These are phyloP conservation scores for Kwoniella bestiolae DNA, from an alignment of 768 basidiomycete genomes.

Conservation along the genomic window DNA sequence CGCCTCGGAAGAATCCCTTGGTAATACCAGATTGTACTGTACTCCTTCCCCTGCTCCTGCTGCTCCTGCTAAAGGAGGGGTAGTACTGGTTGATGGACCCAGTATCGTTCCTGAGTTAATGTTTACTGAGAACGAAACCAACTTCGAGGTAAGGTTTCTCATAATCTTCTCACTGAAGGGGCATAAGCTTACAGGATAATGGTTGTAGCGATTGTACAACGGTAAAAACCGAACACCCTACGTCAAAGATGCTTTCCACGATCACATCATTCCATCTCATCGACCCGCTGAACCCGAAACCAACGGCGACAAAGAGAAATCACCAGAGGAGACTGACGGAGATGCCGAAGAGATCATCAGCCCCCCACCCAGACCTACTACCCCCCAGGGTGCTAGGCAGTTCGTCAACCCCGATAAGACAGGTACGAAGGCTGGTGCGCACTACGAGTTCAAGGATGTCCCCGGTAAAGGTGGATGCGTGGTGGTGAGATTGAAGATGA, in stretches of 20 bases:
- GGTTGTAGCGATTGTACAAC: conserved; percentile 71
- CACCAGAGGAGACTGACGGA: conserved; percentile 53
- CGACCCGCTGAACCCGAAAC: conserved; percentile 62
- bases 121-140: conserved; percentile 98
- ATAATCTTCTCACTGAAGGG: background rate
- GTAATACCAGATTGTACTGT: conserved; percentile 81
- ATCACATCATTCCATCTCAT: conserved; percentile 89
- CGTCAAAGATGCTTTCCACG: conserved; percentile 97
- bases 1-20: conserved; percentile 73
- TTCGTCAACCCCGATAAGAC: conserved; percentile 84
- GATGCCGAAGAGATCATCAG: conserved; percentile 56
- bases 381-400: conserved; percentile 43
- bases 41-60: conserved; percentile 91
- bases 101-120: conserved; percentile 80
- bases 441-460: conserved; percentile 83
- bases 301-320: conserved; percentile 25
- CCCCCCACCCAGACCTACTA: conserved; percentile 48
- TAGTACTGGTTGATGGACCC: conserved; percentile 62
- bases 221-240: conserved; percentile 80
- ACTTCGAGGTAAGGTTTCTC: conserved; percentile 65
- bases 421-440: conserved; percentile 92
- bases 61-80: conserved; percentile 68
- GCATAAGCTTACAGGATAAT: conserved; percentile 12
- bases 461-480: conserved; percentile 91
- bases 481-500: conserved; percentile 91